Base-by-base conservation (phyloP, 768 basidiomycete species). In the Mycena maculata region DNA sequence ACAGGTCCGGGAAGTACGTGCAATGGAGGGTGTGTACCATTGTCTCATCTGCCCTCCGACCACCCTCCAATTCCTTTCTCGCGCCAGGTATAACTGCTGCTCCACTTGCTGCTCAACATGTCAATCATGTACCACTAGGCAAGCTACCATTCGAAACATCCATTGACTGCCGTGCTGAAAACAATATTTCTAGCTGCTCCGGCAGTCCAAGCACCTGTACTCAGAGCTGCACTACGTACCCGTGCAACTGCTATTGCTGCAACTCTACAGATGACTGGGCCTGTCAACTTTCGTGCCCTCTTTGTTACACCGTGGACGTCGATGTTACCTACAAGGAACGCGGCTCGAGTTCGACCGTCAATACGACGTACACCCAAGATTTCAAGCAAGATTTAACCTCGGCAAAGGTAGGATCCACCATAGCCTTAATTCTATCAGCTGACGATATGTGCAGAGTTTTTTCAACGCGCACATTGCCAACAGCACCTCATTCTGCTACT, bases 171-270 rank as follows among this genome's bases (percentile, higher is more conserved):
- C n/a, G n/a, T n/a, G n/a, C n/a, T n/a, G n/a, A n/a, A n/a, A n/a
- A n/a, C n/a, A n/a, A n/a, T n/a, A n/a, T n/a, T n/a, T n/a, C n/a
- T n/a, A 67, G 60, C 57, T 67, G 70, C 58, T 49, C 57, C 22
- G 59, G 31, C 10, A 36, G 11, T 4, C 62, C 67, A 15, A 16
- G 16, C 4, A 25, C 36, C 6, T 71, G 70, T 33, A 54, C 66
- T 15, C 50, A 67, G 23, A 36, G 38, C 16, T 71, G 70, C 49
- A 63, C 56, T 12, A 41, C 23, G 38, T 60, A 68, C 44, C 11
- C 36, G 66, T 70, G 70, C 61, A 70, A 72, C 48, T 72, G 68
- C 49, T 48, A 53, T 23, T 73, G 72, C 60, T 73, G 72, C 55
- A 38, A 33, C 9, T 55, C 49, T 6, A 67, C 59, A 28, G 33